A percentile compares a stretch with the other conserved stretches of the same genome.
Evolutionary conservation across 495 filamentous ascomycete genomes (phyloP).

Genomic region (Durotheca rogersii): DNA sequence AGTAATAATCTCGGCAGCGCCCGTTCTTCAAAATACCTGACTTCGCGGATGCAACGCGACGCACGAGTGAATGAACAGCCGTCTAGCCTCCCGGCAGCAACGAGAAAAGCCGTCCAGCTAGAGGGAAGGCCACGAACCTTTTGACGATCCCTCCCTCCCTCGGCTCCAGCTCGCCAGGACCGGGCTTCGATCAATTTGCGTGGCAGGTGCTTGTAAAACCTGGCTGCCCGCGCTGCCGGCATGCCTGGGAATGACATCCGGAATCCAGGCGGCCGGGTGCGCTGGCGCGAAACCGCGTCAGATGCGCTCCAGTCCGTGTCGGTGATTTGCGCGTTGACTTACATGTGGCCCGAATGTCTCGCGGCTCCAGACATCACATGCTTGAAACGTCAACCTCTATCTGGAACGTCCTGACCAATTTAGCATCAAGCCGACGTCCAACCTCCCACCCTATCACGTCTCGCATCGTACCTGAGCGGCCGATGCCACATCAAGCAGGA

Average conservation of each 20-base stretch:
- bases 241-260: background rate
- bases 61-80: slow-evolving; percentile 8
- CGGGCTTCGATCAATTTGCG: too few species aligned
- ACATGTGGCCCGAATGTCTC: slow-evolving; percentile 29
- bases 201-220: too few species aligned
- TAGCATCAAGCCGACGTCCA: slow-evolving; percentile 25
- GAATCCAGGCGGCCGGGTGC: slow-evolving; percentile 6
- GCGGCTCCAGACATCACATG: slow-evolving; percentile 36
- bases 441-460: slow-evolving; percentile 27
- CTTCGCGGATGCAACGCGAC: slow-evolving; percentile 25
- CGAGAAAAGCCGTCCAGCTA: background rate
- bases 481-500: slow-evolving; percentile 37
- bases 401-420: slow-evolving; percentile 33
- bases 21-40: too few species aligned
- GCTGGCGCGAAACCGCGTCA: slow-evolving; percentile 22
- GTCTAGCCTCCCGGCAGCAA: too few species aligned
- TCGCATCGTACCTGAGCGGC: slow-evolving; percentile 32
- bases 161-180: too few species aligned
- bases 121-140: too few species aligned
- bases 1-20: background rate
- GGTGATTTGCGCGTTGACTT: slow-evolving; percentile 25
- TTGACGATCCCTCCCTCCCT: too few species aligned
- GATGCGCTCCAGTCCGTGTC: slow-evolving; percentile 20
- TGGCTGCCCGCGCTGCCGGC: background rate
- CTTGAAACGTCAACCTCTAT: slow-evolving; percentile 26